Percentiles rank a stretch among this genome's conserved stretches.
phyloP scores from a whole-genome alignment of 192 early-diverging fungal species.

The Physocladia obscura region DNA sequence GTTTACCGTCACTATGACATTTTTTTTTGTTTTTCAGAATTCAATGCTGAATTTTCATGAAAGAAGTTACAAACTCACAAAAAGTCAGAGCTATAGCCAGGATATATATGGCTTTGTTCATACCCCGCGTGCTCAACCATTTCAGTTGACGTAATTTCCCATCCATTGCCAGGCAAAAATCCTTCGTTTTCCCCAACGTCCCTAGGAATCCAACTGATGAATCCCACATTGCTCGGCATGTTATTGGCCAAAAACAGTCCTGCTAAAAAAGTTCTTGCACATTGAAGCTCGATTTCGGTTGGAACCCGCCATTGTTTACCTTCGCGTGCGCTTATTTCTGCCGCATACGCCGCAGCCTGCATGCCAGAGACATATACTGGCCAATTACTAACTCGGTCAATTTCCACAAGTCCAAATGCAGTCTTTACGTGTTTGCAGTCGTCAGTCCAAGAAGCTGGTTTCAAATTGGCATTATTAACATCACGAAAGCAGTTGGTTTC shows the following conservation, averaged over 20 bases:
- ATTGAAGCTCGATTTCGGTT: conserved; percentile 70
- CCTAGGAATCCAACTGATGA: conserved; percentile 67
- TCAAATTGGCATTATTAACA: conserved; percentile 23
- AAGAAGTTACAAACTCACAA: conserved; percentile 49
- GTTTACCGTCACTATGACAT: conserved; percentile 72
- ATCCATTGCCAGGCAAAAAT: conserved; percentile 55
- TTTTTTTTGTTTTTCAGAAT: too few species aligned
- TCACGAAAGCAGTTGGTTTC: too few species aligned
- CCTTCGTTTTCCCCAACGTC: conserved; percentile 26
- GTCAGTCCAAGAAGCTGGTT: conserved; percentile 62
- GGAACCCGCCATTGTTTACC: conserved; percentile 54
- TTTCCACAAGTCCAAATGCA: conserved; percentile 63
- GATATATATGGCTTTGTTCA: conserved; percentile 66
- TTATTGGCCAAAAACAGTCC: conserved; percentile 25
- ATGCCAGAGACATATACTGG: conserved; percentile 69
- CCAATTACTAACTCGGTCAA: conserved; percentile 58
- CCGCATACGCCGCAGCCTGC: conserved; percentile 73
- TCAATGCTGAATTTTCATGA: not conserved
- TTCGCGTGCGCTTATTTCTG: conserved; percentile 40
- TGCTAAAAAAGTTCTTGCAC: conserved; percentile 18
- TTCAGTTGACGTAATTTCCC: conserved; percentile 80
- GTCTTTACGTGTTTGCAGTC: conserved; percentile 56
- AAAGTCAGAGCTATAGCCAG: conserved; percentile 88
- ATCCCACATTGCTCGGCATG: conserved; percentile 69
- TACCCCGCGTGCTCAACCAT: conserved; percentile 66